Evolutionary conservation across 805 yeast genomes (phyloP), one percentile per base, ranked within the genome.

Genomic region (Barnettozyma pratensis): DNA sequence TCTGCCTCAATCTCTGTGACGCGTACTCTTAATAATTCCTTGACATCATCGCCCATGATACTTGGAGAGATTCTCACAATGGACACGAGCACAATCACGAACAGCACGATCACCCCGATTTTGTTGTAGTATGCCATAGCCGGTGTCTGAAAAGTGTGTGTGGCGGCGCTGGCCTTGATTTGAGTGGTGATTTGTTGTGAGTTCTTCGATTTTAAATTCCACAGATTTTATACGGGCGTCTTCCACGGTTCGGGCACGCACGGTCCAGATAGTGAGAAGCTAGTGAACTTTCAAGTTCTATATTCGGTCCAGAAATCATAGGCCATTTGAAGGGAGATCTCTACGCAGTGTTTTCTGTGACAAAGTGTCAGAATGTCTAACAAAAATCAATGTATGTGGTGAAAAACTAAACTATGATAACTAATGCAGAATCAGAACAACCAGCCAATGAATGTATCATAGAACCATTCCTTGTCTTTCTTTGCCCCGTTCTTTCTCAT

Each of bases 391-490:
- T 19, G 19, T 19, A 19, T 19, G 19, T 19, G 19, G 19, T 19
- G 26, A 37, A n/a, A 25, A 37, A 37, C 8, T 14, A 19, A 19
- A 19, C 19, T 19, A 19, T 19, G 19, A 19, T 19, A 19, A 19
- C 19, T 19, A 19, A 19, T 19, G 19, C 19, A 34, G 5, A 34
- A 4, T 29, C 26, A 42, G 36, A 42, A 42, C 19, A 42, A 30
- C 45, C 45, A 76, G 44, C 79, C 78, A 39, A 76, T 55, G 50
- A 65, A 66, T 52, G 64, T 74, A 32, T 75, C 75, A 53, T 75
- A 76, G 57, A 66, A 71, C 80, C 80, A 76, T 46, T 61, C 67
- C 39, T 58, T 41, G 55, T 75, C 71, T 55, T 58, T 71, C 49
- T 55, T 59, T 5, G 19, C 19, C 19, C 55, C 56, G 44, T 45